Conservation (phyloP, 805 yeast genomes). For the Zygosaccharomyces gambellarensis region DNA sequence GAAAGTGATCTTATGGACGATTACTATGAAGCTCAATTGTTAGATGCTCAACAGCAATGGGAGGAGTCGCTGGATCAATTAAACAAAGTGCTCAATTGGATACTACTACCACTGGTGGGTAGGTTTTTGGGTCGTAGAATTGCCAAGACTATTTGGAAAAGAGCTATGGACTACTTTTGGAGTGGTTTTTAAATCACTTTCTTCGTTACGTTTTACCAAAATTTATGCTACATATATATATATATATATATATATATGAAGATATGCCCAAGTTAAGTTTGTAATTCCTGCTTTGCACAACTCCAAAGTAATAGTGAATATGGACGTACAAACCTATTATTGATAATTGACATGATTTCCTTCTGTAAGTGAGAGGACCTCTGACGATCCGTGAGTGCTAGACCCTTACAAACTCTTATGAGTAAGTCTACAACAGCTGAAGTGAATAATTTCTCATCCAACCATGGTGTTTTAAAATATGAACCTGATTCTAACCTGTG, state of each 20-base stretch:
- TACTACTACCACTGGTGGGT: constrained; percentile 62
- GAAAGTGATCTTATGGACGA: constrained; percentile 13
- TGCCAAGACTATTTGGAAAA: constrained; percentile 39
- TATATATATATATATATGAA: neutral
- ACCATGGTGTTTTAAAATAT: neutral
- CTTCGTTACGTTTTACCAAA: neutral
- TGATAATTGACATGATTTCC: constrained; percentile 5
- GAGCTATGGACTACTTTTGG: constrained; percentile 24
- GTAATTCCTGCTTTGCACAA: constrained; percentile 6
- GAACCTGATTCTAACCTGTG: neutral
- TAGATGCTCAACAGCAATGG: constrained; percentile 66
- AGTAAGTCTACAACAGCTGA: constrained; percentile 10
- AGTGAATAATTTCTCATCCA: constrained; percentile 8
- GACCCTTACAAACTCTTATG: constrained; percentile 5
- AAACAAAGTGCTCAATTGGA: constrained; percentile 51
- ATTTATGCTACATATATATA: neutral
- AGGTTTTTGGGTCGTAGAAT: constrained; percentile 60
- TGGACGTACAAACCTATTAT: constrained; percentile 8
- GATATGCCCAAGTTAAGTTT: neutral
- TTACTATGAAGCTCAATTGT: constrained; percentile 26
- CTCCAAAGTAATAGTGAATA: constrained; percentile 8
- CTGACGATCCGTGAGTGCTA: neutral
- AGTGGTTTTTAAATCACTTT: constrained; percentile 2
- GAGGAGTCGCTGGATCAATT: constrained; percentile 61
- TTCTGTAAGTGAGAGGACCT: neutral